Base-by-base conservation (phyloP, 1,139 yeast genomes). In the Taiozyma onychis region DNA sequence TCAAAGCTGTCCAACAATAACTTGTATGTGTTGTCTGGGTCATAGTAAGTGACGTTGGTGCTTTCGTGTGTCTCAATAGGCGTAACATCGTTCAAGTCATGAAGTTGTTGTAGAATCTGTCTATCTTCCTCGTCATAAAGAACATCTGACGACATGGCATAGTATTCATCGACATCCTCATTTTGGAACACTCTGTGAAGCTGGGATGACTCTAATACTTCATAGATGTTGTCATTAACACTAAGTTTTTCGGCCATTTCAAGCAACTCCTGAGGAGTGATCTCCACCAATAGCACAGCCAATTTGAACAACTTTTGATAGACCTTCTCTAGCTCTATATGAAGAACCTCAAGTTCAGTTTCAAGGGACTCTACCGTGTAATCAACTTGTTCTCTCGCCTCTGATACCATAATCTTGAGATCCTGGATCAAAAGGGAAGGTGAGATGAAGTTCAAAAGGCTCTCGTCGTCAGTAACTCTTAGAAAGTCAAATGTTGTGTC, bases 241-340 rank as follows among this genome's bases (percentile, higher is more conserved):
- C 46, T 34, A 30, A 57, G 43, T 14, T 34, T 27, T 14, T 55
- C 57, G 9, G 60, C 52, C 49, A 56, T 50, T 4, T 47, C 44
- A n/a, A 57, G 10, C 18, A 57, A 44, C 35, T 56, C 59, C 6
- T 47, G 52, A 1, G 48, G 24, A 11, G 57, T 54, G 9, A 57
- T 28, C 44, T 54, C 51, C 14, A 53, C 52, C 43, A 57, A 46
- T 2, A 55, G 47, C 14, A 49, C 47, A 2, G 60, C 60, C 44
- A 59, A 54, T 7, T 47, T 44, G 27, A 47, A 48, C 44, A 59
- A 48, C 3, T 47, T 51, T 5, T 46, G 18, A 41, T 57, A 58
- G 6, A 54, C 44, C 1, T 26, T 30, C 39, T 59, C 55, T 34
- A 59, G 48, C 11, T 50, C 47, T 16, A 44, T 50, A 39, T 48